Evolutionary conservation across 306 rosid genomes (phyloP).

Genomic region (Adenanthera pavonina): DNA sequence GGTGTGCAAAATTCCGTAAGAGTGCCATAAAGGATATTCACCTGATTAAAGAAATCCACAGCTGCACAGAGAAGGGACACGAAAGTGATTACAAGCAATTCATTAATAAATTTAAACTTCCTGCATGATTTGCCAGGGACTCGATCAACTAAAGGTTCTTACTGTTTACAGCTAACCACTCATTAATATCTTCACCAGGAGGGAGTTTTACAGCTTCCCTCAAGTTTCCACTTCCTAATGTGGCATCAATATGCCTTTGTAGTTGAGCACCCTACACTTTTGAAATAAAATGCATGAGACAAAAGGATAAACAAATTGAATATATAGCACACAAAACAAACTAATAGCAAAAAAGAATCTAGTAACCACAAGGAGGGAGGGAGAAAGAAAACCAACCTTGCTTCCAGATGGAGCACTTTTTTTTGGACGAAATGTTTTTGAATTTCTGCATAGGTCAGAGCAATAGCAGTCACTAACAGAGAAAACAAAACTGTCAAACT

Average conservation of each 20-base stretch:
- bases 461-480: background rate
- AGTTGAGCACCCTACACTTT: slow-evolving; percentile 83
- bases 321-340: background rate
- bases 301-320: background rate
- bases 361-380: background rate
- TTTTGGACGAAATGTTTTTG: slow-evolving; percentile 84
- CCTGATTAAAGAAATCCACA: slow-evolving; percentile 92
- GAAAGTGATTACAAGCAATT: slow-evolving; percentile 6
- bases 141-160: slow-evolving; percentile 35
- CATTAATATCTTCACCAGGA: slow-evolving; percentile 92
- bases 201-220: slow-evolving; percentile 88
- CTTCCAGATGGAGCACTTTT: slow-evolving; percentile 88
- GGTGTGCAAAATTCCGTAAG: slow-evolving; percentile 90
- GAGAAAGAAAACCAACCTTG: slow-evolving; percentile 57
- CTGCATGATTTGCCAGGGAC: slow-evolving; percentile 10
- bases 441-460: slow-evolving; percentile 64
- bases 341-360: slow-evolving; percentile 21
- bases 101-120: slow-evolving; percentile 15
- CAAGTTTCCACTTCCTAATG: slow-evolving; percentile 90
- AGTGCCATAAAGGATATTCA: slow-evolving; percentile 80
- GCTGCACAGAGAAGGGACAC: slow-evolving; percentile 52
- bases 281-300: slow-evolving; percentile 16
- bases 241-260: slow-evolving; percentile 83
- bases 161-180: slow-evolving; percentile 94
- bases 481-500: background rate